These are phyloP conservation scores for Cardiospermum halicacabum DNA, from an alignment of 345 rosid species.

Conservation along the genomic window DNA sequence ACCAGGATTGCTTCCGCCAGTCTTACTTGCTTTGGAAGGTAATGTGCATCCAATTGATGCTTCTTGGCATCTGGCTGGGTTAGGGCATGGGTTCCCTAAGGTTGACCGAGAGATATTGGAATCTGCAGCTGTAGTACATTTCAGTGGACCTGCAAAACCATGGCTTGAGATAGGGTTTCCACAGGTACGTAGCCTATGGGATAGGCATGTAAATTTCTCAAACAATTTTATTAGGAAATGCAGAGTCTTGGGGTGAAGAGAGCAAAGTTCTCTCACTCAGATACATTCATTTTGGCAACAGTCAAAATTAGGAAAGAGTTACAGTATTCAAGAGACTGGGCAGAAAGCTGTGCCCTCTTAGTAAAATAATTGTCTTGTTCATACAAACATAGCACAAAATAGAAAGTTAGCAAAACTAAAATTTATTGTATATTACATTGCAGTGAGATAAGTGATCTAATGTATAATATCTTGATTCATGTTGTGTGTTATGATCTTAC, in stretches of 20 bases:
- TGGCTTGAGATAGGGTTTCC: constrained; percentile 82
- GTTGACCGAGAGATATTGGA: constrained; percentile 28
- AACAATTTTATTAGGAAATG: constrained; percentile 68
- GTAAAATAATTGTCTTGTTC: constrained; percentile 23
- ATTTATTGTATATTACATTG: constrained; percentile 15
- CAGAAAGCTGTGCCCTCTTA: constrained; percentile 76
- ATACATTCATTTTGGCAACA: constrained; percentile 15
- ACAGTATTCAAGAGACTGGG: constrained; percentile 43
- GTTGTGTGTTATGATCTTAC: not conserved
- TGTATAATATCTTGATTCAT: constrained; percentile 1
- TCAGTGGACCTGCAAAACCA: constrained; percentile 91
- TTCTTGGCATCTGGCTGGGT: constrained; percentile 74
- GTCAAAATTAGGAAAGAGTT: not conserved
- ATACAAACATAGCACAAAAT: constrained; percentile 39
- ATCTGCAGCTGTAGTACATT: constrained; percentile 80
- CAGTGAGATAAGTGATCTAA: constrained; percentile 5
- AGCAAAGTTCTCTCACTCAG: constrained; percentile 21
- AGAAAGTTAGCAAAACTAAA: constrained; percentile 20
- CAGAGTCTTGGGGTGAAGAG: constrained; percentile 51
- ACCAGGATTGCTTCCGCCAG: constrained; percentile 81
- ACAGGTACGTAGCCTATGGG: constrained; percentile 67
- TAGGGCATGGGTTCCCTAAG: constrained; percentile 57
- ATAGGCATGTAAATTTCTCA: constrained; percentile 58
- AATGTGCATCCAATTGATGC: constrained; percentile 71
- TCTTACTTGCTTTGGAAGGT: constrained; percentile 67